Conservation (phyloP, 345 rosid genomes). For the Brassica rapa region DNA sequence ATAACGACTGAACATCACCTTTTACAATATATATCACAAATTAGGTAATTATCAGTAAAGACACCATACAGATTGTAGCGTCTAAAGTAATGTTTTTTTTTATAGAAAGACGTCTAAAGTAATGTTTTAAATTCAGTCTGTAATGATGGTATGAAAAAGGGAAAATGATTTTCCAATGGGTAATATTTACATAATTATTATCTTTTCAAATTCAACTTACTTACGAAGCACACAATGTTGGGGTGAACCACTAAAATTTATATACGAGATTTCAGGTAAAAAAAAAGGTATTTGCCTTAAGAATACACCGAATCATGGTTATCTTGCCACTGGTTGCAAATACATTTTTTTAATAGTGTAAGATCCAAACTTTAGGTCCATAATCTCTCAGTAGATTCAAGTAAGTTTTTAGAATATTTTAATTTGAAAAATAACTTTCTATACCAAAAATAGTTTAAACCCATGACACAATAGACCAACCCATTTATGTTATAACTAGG, state of each 20-base stretch:
- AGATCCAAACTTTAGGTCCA: no score
- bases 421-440: no score
- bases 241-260: not conserved
- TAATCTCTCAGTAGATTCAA: no score
- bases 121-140: slow-evolving; percentile 9
- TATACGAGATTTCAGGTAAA: not conserved
- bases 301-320: not conserved
- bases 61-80: slow-evolving; percentile 11
- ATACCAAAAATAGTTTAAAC: no score
- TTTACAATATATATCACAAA: not conserved
- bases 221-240: not conserved
- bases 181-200: slow-evolving; percentile 1
- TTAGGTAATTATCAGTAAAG: not conserved
- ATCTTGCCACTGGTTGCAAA: not conserved
- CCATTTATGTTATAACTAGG: no score
- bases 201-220: slow-evolving; percentile 18
- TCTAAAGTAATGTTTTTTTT: slow-evolving; percentile 4
- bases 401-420: no score
- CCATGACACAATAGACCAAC: no score
- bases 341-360: not conserved
- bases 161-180: not conserved
- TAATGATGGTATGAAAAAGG: slow-evolving; percentile 6
- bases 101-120: not conserved
- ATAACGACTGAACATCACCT: slow-evolving; percentile 26
- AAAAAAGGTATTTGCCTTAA: slow-evolving; percentile 1